Percentiles rank a stretch among this genome's conserved stretches.
Evolutionary conservation across 345 rosid genomes (phyloP).

Genomic region (Boechera stricta): DNA sequence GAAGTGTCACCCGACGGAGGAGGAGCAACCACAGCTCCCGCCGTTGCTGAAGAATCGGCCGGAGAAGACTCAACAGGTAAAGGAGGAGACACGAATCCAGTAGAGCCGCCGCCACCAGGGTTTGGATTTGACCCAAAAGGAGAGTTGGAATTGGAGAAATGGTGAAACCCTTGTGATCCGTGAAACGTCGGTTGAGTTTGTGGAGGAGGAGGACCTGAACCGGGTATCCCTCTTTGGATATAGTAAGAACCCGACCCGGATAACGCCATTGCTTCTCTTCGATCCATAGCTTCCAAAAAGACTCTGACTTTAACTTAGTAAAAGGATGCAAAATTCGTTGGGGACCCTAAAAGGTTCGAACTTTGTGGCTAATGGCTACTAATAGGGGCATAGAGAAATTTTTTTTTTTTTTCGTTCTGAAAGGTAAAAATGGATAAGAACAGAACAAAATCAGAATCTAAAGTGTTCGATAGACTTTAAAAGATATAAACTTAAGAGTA

Average conservation of each 20-base stretch:
- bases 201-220: slow-evolving; percentile 50
- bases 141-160: slow-evolving; percentile 55
- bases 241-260: slow-evolving; percentile 80
- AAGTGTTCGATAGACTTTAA: slow-evolving; percentile 26
- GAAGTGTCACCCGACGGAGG: slow-evolving; percentile 57
- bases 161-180: slow-evolving; percentile 71
- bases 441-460: slow-evolving; percentile 41
- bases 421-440: slow-evolving; percentile 23
- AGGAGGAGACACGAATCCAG: slow-evolving; percentile 48
- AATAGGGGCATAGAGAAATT: slow-evolving; percentile 1
- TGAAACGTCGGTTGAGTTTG: slow-evolving; percentile 64
- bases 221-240: slow-evolving; percentile 74
- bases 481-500: slow-evolving; percentile 35
- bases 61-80: slow-evolving; percentile 58
- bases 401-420: neutral
- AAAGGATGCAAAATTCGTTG: slow-evolving; percentile 13
- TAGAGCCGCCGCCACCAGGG: slow-evolving; percentile 19
- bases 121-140: slow-evolving; percentile 59
- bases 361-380: slow-evolving; percentile 27
- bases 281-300: slow-evolving; percentile 73
- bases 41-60: slow-evolving; percentile 50
- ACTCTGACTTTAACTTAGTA: slow-evolving; percentile 21
- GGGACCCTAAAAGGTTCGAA: slow-evolving; percentile 37
- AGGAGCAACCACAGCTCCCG: slow-evolving; percentile 49
- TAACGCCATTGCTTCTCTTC: slow-evolving; percentile 83